A percentile compares a stretch with the other conserved stretches of the same genome.
Conservation (phyloP, 768 basidiomycete genomes). For the Rubroboletus pulcherrimus region DNA sequence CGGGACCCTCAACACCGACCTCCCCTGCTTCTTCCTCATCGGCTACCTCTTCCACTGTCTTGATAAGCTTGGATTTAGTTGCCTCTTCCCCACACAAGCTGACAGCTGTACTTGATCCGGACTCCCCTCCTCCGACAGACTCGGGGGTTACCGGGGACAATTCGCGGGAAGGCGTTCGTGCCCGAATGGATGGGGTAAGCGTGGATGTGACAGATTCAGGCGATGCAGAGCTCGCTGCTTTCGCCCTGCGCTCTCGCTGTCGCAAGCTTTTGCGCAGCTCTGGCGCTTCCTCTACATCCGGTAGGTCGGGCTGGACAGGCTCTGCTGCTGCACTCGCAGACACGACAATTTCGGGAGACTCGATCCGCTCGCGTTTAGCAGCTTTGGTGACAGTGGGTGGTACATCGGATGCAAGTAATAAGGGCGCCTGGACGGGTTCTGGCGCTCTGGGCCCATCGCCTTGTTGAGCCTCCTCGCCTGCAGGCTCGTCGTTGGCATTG, state of each 20-base stretch:
- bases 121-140: slow-evolving; percentile 26
- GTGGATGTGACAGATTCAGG: slow-evolving; percentile 29
- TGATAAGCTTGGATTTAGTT: slow-evolving; percentile 19
- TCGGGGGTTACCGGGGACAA: slow-evolving; percentile 24
- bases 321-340: slow-evolving; percentile 7
- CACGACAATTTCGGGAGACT: slow-evolving; percentile 10
- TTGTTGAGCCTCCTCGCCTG: slow-evolving; percentile 4
- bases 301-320: slow-evolving; percentile 6
- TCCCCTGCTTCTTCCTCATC: slow-evolving; percentile 16
- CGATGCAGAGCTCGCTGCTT: slow-evolving; percentile 15
- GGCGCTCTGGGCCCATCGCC: not conserved
- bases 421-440: slow-evolving; percentile 1
- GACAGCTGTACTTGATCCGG: slow-evolving; percentile 33
- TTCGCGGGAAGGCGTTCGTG: slow-evolving; percentile 21
- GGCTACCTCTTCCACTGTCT: slow-evolving; percentile 9
- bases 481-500: slow-evolving; percentile 1
- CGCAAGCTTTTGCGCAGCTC: slow-evolving; percentile 31
- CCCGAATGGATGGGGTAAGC: slow-evolving; percentile 25
- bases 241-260: slow-evolving; percentile 27
- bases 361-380: slow-evolving; percentile 24
- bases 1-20: slow-evolving; percentile 8
- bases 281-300: slow-evolving; percentile 20
- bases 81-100: slow-evolving; percentile 29
- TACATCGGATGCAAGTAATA: slow-evolving; percentile 21
- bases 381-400: slow-evolving; percentile 5